A percentile compares a stretch with the other conserved stretches of the same genome.
Evolutionary conservation across 306 rosid species (phyloP).

Genomic region (Cucumis melo): DNA sequence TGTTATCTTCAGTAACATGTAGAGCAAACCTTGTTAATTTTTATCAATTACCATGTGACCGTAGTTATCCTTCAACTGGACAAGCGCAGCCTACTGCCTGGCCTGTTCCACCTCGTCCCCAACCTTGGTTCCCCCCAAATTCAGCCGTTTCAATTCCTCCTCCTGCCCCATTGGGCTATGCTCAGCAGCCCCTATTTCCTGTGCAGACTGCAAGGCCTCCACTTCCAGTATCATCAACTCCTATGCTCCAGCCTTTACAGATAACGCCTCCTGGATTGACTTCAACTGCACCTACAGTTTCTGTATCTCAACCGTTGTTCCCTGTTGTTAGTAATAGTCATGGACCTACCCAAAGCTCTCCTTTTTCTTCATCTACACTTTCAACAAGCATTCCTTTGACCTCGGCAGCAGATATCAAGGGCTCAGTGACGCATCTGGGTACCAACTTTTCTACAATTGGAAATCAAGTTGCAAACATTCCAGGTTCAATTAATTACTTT

Average conservation of each 20-base stretch:
- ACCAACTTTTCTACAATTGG: slow-evolving; percentile 27
- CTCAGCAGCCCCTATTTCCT: slow-evolving; percentile 90
- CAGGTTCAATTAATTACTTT: slow-evolving; percentile 28
- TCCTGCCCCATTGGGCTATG: slow-evolving; percentile 47
- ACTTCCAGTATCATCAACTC: slow-evolving; percentile 34
- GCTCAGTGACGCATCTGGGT: slow-evolving; percentile 41
- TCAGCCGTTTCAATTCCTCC: slow-evolving; percentile 64
- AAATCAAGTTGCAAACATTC: slow-evolving; percentile 30
- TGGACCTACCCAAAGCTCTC: slow-evolving; percentile 42
- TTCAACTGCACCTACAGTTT: slow-evolving; percentile 42
- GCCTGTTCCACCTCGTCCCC: slow-evolving; percentile 75
- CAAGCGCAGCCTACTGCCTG: slow-evolving; percentile 55
- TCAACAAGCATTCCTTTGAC: slow-evolving; percentile 39
- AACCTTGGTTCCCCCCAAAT: slow-evolving; percentile 74
- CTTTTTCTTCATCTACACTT: slow-evolving; percentile 45
- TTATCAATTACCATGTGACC: slow-evolving; percentile 6
- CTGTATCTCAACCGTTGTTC: slow-evolving; percentile 93
- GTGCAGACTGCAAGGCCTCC: slow-evolving; percentile 80
- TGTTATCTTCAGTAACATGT: background rate
- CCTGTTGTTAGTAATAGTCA: slow-evolving; percentile 76
- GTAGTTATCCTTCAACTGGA: slow-evolving; percentile 55
- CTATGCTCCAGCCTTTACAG: slow-evolving; percentile 44
- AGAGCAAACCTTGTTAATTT: background rate
- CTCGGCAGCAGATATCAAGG: slow-evolving; percentile 24
- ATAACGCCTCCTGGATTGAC: slow-evolving; percentile 74